Percentiles rank a stretch among this genome's conserved stretches.
phyloP scores from a whole-genome alignment of 805 yeast species.

The Saccharomycodes ludwigii region DNA sequence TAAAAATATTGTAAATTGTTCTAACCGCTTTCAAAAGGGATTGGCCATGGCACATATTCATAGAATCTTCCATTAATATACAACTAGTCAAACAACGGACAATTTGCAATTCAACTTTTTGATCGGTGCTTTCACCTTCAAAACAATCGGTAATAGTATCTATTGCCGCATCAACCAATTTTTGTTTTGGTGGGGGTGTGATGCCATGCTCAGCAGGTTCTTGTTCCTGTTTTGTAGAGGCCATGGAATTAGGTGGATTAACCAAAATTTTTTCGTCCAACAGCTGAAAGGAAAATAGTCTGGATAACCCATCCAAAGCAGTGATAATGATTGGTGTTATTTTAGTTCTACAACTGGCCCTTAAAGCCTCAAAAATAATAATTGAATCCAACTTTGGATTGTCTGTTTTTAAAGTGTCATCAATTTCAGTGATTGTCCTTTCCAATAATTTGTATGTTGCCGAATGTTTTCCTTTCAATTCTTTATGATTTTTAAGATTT shows the following conservation, averaged over 20 bases:
- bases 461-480: conserved; percentile 35
- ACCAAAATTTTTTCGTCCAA: conserved; percentile 51
- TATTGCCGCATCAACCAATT: conserved; percentile 69
- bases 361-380: conserved; percentile 66
- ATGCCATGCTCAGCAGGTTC: conserved; percentile 24
- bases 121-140: conserved; percentile 87
- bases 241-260: conserved; percentile 29
- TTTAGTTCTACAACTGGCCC: conserved; percentile 59
- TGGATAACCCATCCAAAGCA: conserved; percentile 79
- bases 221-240: conserved; percentile 19
- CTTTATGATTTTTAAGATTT: conserved; percentile 44
- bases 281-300: conserved; percentile 69
- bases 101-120: conserved; percentile 80
- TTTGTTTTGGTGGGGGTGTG: conserved; percentile 41
- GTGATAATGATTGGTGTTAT: conserved; percentile 52
- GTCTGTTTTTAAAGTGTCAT: conserved; percentile 17
- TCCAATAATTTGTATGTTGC: conserved; percentile 19
- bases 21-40: conserved; percentile 80
- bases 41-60: conserved; percentile 73
- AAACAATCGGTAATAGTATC: conserved; percentile 76
- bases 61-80: conserved; percentile 63
- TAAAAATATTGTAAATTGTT: conserved; percentile 85
- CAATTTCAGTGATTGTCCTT: conserved; percentile 20
- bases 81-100: conserved; percentile 86
- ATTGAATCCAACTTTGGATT: conserved; percentile 28